Base-by-base conservation (phyloP, 2,329 filamentous ascomycete genomes). In the Hypoxylon sp. region DNA sequence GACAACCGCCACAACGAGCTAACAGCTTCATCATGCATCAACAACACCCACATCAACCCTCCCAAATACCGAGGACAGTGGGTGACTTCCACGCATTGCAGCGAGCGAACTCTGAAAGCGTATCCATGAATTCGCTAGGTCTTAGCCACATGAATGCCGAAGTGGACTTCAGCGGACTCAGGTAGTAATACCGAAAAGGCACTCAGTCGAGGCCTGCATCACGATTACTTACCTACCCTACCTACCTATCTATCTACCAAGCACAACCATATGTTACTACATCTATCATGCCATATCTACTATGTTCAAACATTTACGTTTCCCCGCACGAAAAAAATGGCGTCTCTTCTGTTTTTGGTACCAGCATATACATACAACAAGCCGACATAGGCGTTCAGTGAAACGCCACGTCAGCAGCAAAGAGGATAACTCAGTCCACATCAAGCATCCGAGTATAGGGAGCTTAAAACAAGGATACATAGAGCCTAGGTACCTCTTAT, bases 11-110 rank as follows among this genome's bases (percentile, higher is more conserved):
- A 2, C 72, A 74, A 31, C 67, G 75, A 15, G 48, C 70, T 1
- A 73, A 70, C 25, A 76, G 72, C 40, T 78, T 73, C 30, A 68
- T 71, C 25, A 67, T 76, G 40, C 59, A 68, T 12, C 63, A 67
- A 3, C 71, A 71, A 16, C 71, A 72, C 12, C 63, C 60, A 25
- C 56, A 60, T 9, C 53, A 59, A 21, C 50, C 57, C 12, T 60
- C 64, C 3, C 68, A 68, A 15, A 67, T 78, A 48, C 68, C 70
- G 2, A 70, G 73, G 35, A 76, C 76, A 1, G 73, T 78, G 0
- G 75, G 72, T 2, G 77, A 80, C 38, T 82, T 80, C 40, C 78
- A 81, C 17, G 72, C 74, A 1, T 60, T 81, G 2, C 78, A 79
- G 48, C 69, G 78, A 27, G 70, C 72, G 7, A 75, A 72, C 42